Evolutionary conservation across 2,329 filamentous ascomycete genomes (phyloP), one percentile per base, ranked within the genome.

Genomic region (Fusarium xyrophilum): DNA sequence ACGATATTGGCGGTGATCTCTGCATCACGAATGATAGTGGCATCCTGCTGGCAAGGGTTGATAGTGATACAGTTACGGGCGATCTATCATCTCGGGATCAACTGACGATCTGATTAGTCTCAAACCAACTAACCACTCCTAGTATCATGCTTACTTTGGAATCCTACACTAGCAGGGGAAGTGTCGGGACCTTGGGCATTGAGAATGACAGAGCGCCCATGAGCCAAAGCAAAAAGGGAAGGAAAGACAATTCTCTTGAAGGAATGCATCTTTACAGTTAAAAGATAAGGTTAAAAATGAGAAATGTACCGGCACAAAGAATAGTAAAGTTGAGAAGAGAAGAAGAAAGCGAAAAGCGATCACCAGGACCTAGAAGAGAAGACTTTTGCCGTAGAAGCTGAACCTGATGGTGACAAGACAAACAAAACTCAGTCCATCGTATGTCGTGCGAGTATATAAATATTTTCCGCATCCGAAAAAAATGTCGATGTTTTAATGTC

Each of bases 31-130:
- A 91, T 90, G 73, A 89, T 83, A 55, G 87, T 89, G 14, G 87
- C 82, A 60, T 91, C 88, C 67, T 87, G 85, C 73, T 91, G 88
- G 81, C 89, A 90, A 23, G 88, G 88, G 75, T 83, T 87, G 79
- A 89, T 88, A 57, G 80, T 80, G 19, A 86, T 89, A 76, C 88
- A 89, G 76, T 89, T 88, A 66, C 88, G 84, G 30, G 88, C 85
- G 69, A 88, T 82, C n/a, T n/a, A n/a, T n/a, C n/a, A n/a, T n/a
- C 59, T 77, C 77, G 40, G 82, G 77, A 69, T 86, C 82, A 63
- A 89, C 83, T 84, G 23, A 2, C 5, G 3, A 28, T 17, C 5
- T 32, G 19, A 36, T 68, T 46, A 68, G 51, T 6, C 7, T 9
- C n/a, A 2, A 30, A 0, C 9, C 8, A 19, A 17, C 13, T 19